phyloP scores from a whole-genome alignment of 768 basidiomycete genomes.

The Leccinum rimulosum region DNA sequence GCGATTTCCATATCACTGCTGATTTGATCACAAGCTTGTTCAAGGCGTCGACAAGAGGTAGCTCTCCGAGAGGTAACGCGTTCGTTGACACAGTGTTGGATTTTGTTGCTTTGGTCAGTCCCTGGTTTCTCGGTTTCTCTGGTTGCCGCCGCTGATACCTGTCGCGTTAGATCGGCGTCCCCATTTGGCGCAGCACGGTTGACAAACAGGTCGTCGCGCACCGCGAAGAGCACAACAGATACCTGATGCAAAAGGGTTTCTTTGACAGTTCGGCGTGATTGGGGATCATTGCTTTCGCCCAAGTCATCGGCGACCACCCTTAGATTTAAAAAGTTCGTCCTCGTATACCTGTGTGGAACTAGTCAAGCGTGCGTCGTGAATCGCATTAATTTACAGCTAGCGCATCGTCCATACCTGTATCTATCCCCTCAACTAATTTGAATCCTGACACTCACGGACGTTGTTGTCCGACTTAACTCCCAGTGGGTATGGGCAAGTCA shows the following conservation, averaged over 20 bases:
- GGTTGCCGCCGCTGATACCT: background rate
- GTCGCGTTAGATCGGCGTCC: conserved; percentile 42
- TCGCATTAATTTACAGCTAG: background rate
- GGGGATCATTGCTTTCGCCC: no score
- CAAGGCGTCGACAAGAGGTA: conserved; percentile 60
- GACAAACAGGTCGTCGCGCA: conserved; percentile 48
- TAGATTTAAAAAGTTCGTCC: background rate
- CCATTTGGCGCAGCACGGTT: conserved; percentile 51
- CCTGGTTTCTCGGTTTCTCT: background rate
- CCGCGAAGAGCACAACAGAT: conserved; percentile 43
- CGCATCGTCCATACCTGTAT: background rate
- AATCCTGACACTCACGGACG: background rate
- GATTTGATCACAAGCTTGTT: conserved; percentile 70
- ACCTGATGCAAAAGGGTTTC: conserved; percentile 45
- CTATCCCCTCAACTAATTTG: background rate
- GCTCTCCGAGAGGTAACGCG: conserved; percentile 55
- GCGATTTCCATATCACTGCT: conserved; percentile 71
- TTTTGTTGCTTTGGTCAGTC: conserved; percentile 45
- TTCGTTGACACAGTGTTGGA: conserved; percentile 51
- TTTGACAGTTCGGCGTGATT: conserved; percentile 25
- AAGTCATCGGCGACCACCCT: background rate
- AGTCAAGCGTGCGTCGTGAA: background rate
- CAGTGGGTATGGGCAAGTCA: background rate
- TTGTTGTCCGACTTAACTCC: background rate
- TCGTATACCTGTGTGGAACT: background rate